phyloP scores from a whole-genome alignment of 768 basidiomycete species.

The Chalciporus sphaerocephalus region DNA sequence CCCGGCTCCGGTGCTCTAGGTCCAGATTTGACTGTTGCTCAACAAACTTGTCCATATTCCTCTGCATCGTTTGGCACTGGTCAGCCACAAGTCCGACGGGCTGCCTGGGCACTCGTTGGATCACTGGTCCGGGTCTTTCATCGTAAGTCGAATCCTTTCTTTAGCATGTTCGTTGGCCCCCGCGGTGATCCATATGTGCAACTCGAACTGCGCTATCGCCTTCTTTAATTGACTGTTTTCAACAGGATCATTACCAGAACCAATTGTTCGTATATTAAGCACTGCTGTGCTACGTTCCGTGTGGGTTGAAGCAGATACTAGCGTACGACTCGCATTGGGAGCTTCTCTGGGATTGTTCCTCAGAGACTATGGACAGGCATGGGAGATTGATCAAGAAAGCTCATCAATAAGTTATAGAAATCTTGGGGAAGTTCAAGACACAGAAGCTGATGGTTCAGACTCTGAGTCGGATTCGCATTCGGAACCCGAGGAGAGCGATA shows the following conservation, averaged over 20 bases:
- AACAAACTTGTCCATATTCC: slow-evolving; percentile 23
- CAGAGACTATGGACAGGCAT: slow-evolving; percentile 62
- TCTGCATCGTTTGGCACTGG: slow-evolving; percentile 44
- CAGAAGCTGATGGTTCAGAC: slow-evolving; percentile 33
- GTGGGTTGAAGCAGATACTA: slow-evolving; percentile 65
- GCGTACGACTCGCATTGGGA: slow-evolving; percentile 67
- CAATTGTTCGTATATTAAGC: slow-evolving; percentile 47
- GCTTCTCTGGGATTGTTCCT: slow-evolving; percentile 68
- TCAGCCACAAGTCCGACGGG: slow-evolving; percentile 70
- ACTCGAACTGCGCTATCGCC: not conserved
- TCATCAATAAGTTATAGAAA: slow-evolving; percentile 10
- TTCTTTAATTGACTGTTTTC: slow-evolving; percentile 11
- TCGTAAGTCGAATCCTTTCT: slow-evolving; percentile 32
- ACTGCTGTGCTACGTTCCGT: slow-evolving; percentile 60
- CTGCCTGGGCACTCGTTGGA: slow-evolving; percentile 60
- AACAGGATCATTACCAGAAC: slow-evolving; percentile 23
- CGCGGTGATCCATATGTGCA: not conserved
- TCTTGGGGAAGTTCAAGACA: slow-evolving; percentile 28
- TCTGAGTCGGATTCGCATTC: slow-evolving; percentile 25
- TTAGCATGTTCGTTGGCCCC: not conserved
- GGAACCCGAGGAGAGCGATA: slow-evolving; percentile 24
- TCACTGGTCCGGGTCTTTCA: slow-evolving; percentile 40
- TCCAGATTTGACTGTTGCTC: slow-evolving; percentile 27
- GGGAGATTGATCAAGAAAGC: slow-evolving; percentile 40
- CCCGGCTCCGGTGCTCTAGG: slow-evolving; percentile 42